A percentile compares a stretch with the other conserved stretches of the same genome.
Evolutionary conservation across 23 red algal species (phyloP).

Genomic region (Gracilaria gracilis): DNA sequence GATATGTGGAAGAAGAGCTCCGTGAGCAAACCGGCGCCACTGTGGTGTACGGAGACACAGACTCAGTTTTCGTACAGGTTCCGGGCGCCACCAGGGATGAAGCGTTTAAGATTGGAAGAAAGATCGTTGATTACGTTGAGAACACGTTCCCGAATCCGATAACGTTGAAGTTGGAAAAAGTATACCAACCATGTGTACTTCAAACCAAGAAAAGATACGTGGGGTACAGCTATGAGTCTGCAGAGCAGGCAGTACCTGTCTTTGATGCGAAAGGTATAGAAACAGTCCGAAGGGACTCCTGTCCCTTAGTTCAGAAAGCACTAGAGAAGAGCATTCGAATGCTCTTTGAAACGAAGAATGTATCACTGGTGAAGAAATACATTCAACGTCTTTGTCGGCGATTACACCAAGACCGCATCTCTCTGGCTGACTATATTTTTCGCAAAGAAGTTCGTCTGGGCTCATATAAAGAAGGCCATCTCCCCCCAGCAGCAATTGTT

Average conservation of each 20-base stretch:
- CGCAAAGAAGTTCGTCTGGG: conserved; percentile 88
- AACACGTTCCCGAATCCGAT: conserved; percentile 83
- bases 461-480: conserved; percentile 74
- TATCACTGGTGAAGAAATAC: conserved; percentile 74
- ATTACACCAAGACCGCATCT: conserved; percentile 64
- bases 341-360: conserved; percentile 86
- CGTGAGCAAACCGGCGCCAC: conserved; percentile 53
- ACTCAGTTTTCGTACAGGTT: conserved; percentile 94
- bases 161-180: conserved; percentile 95
- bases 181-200: conserved; percentile 86
- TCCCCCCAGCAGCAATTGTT: conserved; percentile 94
- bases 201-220: conserved; percentile 99
- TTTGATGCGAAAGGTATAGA: conserved; percentile 99
- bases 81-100: conserved; percentile 59
- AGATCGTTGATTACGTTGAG: conserved; percentile 72
- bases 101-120: conserved; percentile 79
- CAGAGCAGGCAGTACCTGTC: conserved; percentile 60
- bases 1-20: conserved; percentile 76
- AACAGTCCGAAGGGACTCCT: conserved; percentile 92
- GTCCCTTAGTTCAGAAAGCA: conserved; percentile 81
- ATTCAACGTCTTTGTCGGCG: conserved; percentile 70
- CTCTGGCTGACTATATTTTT: conserved; percentile 87
- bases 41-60: conserved; percentile 98
- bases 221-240: conserved; percentile 90
- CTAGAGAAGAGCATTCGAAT: conserved; percentile 85